A percentile compares a stretch with the other conserved stretches of the same genome.
These are phyloP conservation scores for Theobroma grandiflorum DNA, from an alignment of 441 rosid genomes.

Conservation along the genomic window DNA sequence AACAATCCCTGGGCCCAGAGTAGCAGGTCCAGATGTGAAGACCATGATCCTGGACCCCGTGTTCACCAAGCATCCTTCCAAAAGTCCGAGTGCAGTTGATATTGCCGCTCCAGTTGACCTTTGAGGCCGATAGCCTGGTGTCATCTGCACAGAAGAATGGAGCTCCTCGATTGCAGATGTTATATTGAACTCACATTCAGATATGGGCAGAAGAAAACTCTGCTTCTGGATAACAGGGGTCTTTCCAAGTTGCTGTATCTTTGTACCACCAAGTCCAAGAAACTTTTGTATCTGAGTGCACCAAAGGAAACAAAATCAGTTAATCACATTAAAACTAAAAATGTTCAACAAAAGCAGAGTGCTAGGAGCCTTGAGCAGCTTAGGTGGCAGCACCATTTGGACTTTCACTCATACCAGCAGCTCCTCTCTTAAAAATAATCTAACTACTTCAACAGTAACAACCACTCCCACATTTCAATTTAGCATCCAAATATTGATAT, in stretches of 20 bases:
- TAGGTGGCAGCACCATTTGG: neutral
- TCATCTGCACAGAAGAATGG: conserved; percentile 37
- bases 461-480: neutral
- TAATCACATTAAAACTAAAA: neutral
- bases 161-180: conserved; percentile 85
- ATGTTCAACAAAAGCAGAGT: neutral
- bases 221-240: conserved; percentile 59
- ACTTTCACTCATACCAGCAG: neutral
- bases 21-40: conserved; percentile 93
- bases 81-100: conserved; percentile 74
- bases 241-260: conserved; percentile 62
- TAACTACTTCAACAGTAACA: neutral
- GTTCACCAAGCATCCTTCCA: conserved; percentile 71
- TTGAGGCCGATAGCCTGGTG: conserved; percentile 75
- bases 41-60: conserved; percentile 85
- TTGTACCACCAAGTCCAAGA: conserved; percentile 56
- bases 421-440: neutral
- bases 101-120: conserved; percentile 88
- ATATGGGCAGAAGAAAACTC: conserved; percentile 77
- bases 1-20: conserved; percentile 83
- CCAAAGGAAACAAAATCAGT: neutral
- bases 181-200: conserved; percentile 83
- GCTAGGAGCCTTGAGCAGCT: neutral
- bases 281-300: conserved; percentile 60
- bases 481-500: neutral